These are phyloP conservation scores for Umbelopsis sp. DNA, from an alignment of 371 early-diverging fungal genomes.

Conservation along the genomic window DNA sequence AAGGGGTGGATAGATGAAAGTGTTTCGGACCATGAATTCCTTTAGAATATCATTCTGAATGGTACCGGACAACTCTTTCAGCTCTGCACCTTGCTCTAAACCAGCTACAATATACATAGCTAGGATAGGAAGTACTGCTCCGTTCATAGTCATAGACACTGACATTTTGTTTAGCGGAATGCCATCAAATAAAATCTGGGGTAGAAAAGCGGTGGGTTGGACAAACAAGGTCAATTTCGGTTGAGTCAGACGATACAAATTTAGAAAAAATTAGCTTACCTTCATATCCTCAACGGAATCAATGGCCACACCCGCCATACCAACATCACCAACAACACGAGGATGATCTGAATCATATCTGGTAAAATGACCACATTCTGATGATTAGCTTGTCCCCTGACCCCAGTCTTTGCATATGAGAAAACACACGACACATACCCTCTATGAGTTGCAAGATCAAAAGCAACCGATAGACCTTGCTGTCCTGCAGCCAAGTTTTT, in stretches of 20 bases:
- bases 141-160: conserved; percentile 93
- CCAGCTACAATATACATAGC: conserved; percentile 90
- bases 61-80: conserved; percentile 80
- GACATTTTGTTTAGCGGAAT: conserved; percentile 87
- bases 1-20: conserved; percentile 87
- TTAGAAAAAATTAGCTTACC: conserved; percentile 28
- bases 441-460: conserved; percentile 86
- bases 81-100: conserved; percentile 80
- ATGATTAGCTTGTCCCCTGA: neutral
- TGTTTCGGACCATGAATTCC: conserved; percentile 92
- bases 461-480: conserved; percentile 84
- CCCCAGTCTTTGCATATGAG: neutral
- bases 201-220: neutral
- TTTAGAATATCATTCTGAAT: conserved; percentile 91
- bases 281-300: conserved; percentile 92
- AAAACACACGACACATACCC: conserved; percentile 45
- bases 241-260: neutral
- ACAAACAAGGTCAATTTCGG: conserved; percentile 6
- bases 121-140: conserved; percentile 85
- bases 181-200: conserved; percentile 77
- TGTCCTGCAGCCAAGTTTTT: conserved; percentile 87
- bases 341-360: conserved; percentile 87
- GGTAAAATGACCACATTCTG: neutral
- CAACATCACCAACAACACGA: conserved; percentile 85
- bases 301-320: conserved; percentile 93